Conservation (phyloP, 257 asterid species). For the Forsythia suspensa region DNA sequence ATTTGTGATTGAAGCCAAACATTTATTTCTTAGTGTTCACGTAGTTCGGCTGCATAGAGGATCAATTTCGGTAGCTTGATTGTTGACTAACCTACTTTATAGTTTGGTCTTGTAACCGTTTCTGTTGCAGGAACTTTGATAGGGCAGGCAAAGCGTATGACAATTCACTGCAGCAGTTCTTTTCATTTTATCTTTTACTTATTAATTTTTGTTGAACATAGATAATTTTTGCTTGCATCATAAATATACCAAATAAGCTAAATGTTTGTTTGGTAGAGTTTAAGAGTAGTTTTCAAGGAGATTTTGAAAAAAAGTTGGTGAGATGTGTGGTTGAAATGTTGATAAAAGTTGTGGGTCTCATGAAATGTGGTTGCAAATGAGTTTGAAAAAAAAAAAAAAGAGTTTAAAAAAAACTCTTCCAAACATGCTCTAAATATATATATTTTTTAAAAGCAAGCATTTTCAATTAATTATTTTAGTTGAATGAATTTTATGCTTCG, state of each 20-base stretch:
- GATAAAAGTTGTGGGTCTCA: too few species aligned
- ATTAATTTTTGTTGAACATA: background rate
- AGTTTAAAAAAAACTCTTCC: too few species aligned
- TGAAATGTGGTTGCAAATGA: too few species aligned
- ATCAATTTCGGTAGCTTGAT: background rate
- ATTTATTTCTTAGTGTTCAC: background rate
- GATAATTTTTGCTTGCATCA: background rate
- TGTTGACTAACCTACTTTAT: slow-evolving; percentile 4
- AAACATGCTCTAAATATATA: too few species aligned
- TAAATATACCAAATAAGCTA: background rate
- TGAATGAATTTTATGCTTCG: background rate
- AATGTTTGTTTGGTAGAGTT: background rate
- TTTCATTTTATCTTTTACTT: background rate
- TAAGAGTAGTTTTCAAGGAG: too few species aligned
- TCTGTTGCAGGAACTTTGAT: slow-evolving; percentile 14
- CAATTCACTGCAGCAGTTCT: slow-evolving; percentile 7
- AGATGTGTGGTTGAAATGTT: too few species aligned
- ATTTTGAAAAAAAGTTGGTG: too few species aligned
- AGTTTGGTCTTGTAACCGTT: slow-evolving; percentile 9
- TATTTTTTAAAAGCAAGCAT: background rate
- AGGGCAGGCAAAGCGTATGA: slow-evolving; percentile 7
- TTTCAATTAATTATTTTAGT: background rate
- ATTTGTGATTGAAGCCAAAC: background rate
- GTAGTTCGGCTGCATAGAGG: too few species aligned
- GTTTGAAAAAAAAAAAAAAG: too few species aligned